Conservation (phyloP, 208 protist genomes). For the Tetramitus jugosus region DNA sequence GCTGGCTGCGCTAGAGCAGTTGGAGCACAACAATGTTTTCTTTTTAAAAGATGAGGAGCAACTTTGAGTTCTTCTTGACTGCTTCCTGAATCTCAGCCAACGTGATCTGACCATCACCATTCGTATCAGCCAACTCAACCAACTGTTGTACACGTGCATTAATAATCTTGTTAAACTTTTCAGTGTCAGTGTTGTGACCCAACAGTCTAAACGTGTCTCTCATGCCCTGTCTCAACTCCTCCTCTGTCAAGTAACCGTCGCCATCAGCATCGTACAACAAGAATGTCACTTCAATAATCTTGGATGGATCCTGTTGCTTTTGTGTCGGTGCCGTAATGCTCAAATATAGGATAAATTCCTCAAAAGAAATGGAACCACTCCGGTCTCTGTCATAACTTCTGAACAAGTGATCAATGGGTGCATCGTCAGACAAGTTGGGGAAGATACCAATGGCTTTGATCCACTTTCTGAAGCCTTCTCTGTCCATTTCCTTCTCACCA, state of each 20-base stretch:
- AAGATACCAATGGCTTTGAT: constrained; percentile 22
- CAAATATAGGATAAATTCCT: constrained; percentile 23
- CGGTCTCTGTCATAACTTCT: constrained; percentile 17
- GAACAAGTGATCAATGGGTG: constrained; percentile 21
- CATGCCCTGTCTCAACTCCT: constrained; percentile 2
- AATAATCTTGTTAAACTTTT: constrained; percentile 21
- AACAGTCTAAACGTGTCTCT: constrained; percentile 20
- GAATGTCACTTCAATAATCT: constrained; percentile 26
- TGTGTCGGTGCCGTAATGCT: constrained; percentile 17
- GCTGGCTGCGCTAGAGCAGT: too few species aligned
- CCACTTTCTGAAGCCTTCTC: constrained; percentile 15
- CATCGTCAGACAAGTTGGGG: neutral
- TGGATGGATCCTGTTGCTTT: constrained; percentile 9
- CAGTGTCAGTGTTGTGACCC: constrained; percentile 6
- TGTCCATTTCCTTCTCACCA: constrained; percentile 19
- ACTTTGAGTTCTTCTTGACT: constrained; percentile 19
- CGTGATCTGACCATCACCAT: constrained; percentile 14
- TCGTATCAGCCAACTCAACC: constrained; percentile 7
- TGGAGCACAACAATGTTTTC: too few species aligned
- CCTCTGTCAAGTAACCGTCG: neutral
- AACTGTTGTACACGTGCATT: constrained; percentile 1
- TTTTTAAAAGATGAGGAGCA: constrained; percentile 19
- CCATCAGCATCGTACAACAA: constrained; percentile 15
- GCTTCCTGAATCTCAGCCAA: constrained; percentile 15
- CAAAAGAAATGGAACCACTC: constrained; percentile 20